Percentiles rank a stretch among this genome's conserved stretches.
These are phyloP conservation scores for Cryptococcus floricola DNA, from an alignment of 1,284 basidiomycete genomes.

Conservation along the genomic window DNA sequence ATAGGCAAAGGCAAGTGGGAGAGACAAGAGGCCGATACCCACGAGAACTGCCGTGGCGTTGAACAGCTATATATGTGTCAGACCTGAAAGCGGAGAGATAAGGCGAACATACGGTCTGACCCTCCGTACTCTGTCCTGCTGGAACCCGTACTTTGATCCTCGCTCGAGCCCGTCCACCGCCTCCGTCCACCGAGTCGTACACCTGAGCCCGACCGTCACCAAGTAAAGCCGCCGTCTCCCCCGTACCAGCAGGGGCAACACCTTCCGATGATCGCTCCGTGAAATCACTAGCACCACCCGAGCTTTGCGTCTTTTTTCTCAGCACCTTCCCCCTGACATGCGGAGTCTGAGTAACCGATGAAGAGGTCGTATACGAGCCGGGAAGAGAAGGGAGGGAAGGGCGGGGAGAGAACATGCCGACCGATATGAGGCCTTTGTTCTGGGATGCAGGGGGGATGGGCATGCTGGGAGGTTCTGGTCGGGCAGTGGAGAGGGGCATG, in stretches of 20 bases:
- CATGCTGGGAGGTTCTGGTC: background rate
- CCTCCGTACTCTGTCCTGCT: constrained; percentile 62
- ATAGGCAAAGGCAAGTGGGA: constrained; percentile 81
- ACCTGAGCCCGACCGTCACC: background rate
- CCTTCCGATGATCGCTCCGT: background rate
- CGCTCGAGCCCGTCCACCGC: background rate
- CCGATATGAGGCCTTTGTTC: constrained; percentile 3
- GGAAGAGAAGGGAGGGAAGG: background rate
- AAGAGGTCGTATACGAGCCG: background rate
- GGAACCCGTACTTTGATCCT: background rate
- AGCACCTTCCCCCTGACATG: too few relatives aligned
- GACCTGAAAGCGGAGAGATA: constrained; percentile 8
- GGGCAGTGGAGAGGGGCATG: constrained; percentile 2
- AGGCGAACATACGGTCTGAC: constrained; percentile 64
- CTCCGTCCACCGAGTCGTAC: background rate
- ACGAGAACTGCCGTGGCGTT: constrained; percentile 81
- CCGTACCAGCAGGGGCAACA: background rate
- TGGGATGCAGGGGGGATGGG: background rate
- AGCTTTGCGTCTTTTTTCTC: too few relatives aligned
- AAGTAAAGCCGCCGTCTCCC: background rate
- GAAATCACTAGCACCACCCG: background rate
- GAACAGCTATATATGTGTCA: constrained; percentile 62
- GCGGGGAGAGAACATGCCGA: constrained; percentile 10
- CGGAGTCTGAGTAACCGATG: background rate
- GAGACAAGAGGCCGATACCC: constrained; percentile 84